A percentile compares a stretch with the other conserved stretches of the same genome.
These are phyloP conservation scores for Discostella stelligeroides DNA, from an alignment of 108 stramenopile species.

Conservation along the genomic window DNA sequence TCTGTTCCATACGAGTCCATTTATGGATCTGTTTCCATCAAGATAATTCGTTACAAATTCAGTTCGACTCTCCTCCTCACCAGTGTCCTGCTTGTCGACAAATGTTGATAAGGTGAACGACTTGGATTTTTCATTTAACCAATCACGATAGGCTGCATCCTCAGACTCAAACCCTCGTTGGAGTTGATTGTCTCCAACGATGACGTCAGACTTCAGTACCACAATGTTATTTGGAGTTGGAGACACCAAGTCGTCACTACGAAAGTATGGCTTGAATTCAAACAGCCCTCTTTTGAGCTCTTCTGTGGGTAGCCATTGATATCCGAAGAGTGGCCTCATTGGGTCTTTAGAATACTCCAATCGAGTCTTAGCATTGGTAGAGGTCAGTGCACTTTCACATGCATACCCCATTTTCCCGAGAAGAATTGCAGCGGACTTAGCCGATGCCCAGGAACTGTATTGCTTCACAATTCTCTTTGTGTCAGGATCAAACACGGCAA, in stretches of 20 bases:
- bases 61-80: constrained; percentile 6
- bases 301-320: constrained; percentile 72
- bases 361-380: constrained; percentile 33
- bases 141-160: constrained; percentile 65
- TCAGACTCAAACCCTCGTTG: constrained; percentile 57
- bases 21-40: constrained; percentile 11
- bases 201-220: constrained; percentile 57
- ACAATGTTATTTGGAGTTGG: constrained; percentile 28
- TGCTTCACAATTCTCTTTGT: constrained; percentile 72
- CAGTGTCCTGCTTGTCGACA: neutral
- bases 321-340: constrained; percentile 61
- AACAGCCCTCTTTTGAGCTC: constrained; percentile 57
- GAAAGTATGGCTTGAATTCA: constrained; percentile 16
- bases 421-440: constrained; percentile 44
- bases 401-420: constrained; percentile 58
- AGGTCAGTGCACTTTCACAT: constrained; percentile 49
- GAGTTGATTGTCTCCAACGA: constrained; percentile 36
- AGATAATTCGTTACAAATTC: constrained; percentile 8
- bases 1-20: constrained; percentile 13
- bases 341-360: constrained; percentile 43
- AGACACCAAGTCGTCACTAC: constrained; percentile 10
- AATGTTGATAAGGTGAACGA: neutral
- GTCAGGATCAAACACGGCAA: constrained; percentile 79
- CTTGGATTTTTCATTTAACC: constrained; percentile 27
- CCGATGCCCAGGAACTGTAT: constrained; percentile 60